Base-by-base conservation (phyloP, 805 yeast genomes). In the Yamadazyma insecticola region DNA sequence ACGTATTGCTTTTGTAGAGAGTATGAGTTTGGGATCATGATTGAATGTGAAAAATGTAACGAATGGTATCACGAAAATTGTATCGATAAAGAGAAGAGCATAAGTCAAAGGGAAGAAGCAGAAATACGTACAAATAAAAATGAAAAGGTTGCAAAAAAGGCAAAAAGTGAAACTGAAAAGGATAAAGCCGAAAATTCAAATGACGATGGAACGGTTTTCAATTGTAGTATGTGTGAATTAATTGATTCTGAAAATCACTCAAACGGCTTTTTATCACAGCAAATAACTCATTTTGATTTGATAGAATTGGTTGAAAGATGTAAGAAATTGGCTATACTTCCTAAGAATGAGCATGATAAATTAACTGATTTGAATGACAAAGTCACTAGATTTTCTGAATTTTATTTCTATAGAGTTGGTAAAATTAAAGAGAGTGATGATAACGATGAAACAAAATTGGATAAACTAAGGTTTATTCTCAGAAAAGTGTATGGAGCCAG, bases 1-100 rank as follows among this genome's bases (percentile, higher is more conserved):
- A 45, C 51, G 14, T 80, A 74, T 47, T 81, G 89, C 47, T 57
- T 77, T 34, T 81, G 90, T 51, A 65, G 87, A 27, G 72, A 70
- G 28, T 53, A 54, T 15, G 89, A 80, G 43, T 68, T 43, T 71
- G 83, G 51, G 5, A 67, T 72, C 0, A 80, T 80, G 84, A 73
- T 79, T 26, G 81, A 74, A 36, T 81, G 89, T 55, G 88, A 80
- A 40, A 55, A 51, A 12, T 82, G 90, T 51, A 63, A 70, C 32
- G 86, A 80, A 44, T 80, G 88, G 88, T 81, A 74, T 46, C 89
- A 81, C 48, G 67, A 71, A 27, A 55, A 53, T 11, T 81, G 89
- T 52, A 60, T 81, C 26, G 24, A 14, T 4, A 16, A 22, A 5
- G 30, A 20, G 19, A 21, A 30, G 16, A n/a, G n/a, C n/a, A n/a